Base-by-base conservation (phyloP, 495 filamentous ascomycete species). In the Hypoxylon fragiforme region DNA sequence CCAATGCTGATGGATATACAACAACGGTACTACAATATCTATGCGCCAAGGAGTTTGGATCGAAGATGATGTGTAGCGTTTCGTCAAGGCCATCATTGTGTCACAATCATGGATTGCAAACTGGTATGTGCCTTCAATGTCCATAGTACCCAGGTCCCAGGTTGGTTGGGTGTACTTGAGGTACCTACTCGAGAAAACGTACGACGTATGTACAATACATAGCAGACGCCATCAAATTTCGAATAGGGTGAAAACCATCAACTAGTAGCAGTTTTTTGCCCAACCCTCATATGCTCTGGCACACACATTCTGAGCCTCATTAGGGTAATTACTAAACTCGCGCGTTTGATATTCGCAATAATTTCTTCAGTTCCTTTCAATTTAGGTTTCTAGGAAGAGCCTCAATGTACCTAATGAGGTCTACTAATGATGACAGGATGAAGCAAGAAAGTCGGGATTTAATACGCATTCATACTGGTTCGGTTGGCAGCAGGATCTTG, bases 401-500 rank as follows among this genome's bases (percentile, higher is more conserved):
- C 5, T 12, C 31, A 34, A 7, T 34, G 3, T 38, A 35, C 18
- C 32, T 24, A 21, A 44, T 6, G 24, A 21, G 26, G 32, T 45
- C 37, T 37, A 21, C 42, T 22, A 6, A 44, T 20, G 19, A 36
- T 15, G 30, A 34, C n/a, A 44, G 19, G 44, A 19, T 19, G 14
- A 3, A 30, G 37, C 30, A 48, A 30, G 50, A 22, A 22, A 16
- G 30, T 35, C n/a, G n/a, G n/a, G n/a, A n/a, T n/a, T n/a, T n/a
- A n/a, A n/a, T n/a, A n/a, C n/a, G n/a, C n/a, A n/a, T n/a, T n/a
- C n/a, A n/a, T n/a, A n/a, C n/a, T n/a, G n/a, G 12, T 44, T 37
- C 57, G 57, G 50, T 55, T 47, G 21, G 14, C 50, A 13, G 57
- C 50, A 60, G 57, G 50, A 60, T 60, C 57, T 60, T 13, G 41